Evolutionary conservation across 441 rosid species (phyloP), one percentile per base, ranked within the genome.

Genomic region (Euphorbia schlechtendalii): DNA sequence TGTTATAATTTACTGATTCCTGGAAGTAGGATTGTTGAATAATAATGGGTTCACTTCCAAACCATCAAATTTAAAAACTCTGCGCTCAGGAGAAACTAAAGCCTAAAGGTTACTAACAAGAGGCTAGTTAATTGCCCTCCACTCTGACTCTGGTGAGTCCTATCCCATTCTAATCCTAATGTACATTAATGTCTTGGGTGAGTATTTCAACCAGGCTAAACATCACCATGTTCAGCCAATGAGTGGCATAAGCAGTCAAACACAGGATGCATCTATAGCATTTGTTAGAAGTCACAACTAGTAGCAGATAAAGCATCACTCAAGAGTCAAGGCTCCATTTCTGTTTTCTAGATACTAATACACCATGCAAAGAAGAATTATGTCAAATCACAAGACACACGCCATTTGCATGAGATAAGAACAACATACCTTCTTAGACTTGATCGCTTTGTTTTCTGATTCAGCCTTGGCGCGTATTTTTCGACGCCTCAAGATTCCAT

Each of bases 391-490:
- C 17, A 20, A 49, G 61, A 20, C 21, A 32, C 24, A 54, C 41
- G 67, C 22, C 38, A 69, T 41, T 34, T 60, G 49, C 60, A 25
- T 51, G 41, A 51, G 15, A 32, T 34, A 5, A 11, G 17, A 14
- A 40, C 56, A 54, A 6, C 21, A 58, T 73, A 86, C 96, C 93
- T 92, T 90, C 62, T 89, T 87, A 69, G 86, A 72, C 80, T 90
- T 90, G 20, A 83, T 49, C 27, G 41, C 69, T 80, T 85, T 90
- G 32, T 82, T 80, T 67, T 84, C 87, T 38, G 86, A 78, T 77
- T 89, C 96, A 48, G 91, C 92, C 78, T 88, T 92, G 66, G 96
- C 98, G 59, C 98, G 89, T 43, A 88, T 85, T 70, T 92, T 92
- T 57, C 98, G 84, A 17, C 98, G 90, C 63, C 98, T 80, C 80